Evolutionary conservation across 352 stramenopile species (phyloP), one percentile per base, ranked within the genome.

Genomic region (Phytophthora pisi): DNA sequence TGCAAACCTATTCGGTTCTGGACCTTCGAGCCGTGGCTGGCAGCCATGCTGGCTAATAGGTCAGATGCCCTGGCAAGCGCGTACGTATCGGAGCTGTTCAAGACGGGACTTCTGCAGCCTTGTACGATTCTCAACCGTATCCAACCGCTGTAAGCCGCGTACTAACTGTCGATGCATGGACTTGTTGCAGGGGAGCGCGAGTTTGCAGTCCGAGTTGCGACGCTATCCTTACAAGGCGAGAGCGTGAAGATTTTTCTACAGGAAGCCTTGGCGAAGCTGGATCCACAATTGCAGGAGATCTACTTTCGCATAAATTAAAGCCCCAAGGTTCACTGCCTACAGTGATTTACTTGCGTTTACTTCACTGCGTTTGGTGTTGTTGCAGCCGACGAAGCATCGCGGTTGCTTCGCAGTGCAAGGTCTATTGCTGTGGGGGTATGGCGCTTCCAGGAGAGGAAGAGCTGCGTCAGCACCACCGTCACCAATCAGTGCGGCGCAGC

Each of bases 181-280:
- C n/a, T 57, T 42, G 38, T 15, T 60, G 34, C 38, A 79, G 68
- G 57, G 51, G 64, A 76, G 23, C 40, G 43, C 5, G 66, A 81
- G 16, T 87, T 87, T 63, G 56, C 61, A 13, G 57, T 70, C 20
- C 76, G 79, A 23, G 66, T 84, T n/a, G 74, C 47, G 4, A 74
- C 74, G n/a, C 31, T 85, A 4, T 15, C 68, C 28, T 54, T 77
- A 30, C 67, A 79, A 61, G 62, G 47, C 26, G 30, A 69, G 30
- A 66, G 42, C 1, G 38, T 72, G 18, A 49, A 74, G 3, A 13
- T 38, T 8, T 26, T 61, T n/a, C 36, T 84, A 4, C 51, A 64
- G 7, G 10, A 23, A 34, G 57, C 61, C 8, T 51, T 87, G 9
- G 49, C 9, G 23, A 67, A 70, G 18, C 30, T 87, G 7, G 79